Percentiles rank a stretch among this genome's conserved stretches.
Evolutionary conservation across 495 filamentous ascomycete species (phyloP).

Genomic region (Amorphotheca resinae): DNA sequence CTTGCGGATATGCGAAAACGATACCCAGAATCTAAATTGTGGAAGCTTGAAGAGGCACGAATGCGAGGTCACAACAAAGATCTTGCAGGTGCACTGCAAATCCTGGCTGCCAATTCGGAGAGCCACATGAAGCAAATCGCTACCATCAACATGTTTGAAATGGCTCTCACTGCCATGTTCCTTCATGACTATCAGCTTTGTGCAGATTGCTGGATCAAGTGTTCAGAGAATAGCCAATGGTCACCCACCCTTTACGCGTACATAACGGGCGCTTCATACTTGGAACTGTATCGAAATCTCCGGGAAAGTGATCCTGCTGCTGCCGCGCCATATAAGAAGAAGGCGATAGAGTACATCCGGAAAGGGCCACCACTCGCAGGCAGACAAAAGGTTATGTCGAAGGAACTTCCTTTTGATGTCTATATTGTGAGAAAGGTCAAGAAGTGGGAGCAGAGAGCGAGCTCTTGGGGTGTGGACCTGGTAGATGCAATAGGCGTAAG

Average conservation of each 20-base stretch:
- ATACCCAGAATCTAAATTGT: conserved; percentile 75
- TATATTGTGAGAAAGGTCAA: conserved; percentile 75
- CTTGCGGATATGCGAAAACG: conserved; percentile 59
- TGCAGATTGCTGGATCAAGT: conserved; percentile 61
- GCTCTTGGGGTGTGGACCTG: conserved; percentile 52
- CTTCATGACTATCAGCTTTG: conserved; percentile 59
- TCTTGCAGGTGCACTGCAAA: conserved; percentile 53
- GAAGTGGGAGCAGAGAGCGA: conserved; percentile 80
- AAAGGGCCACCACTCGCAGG: conserved; percentile 65
- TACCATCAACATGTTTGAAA: conserved; percentile 72
- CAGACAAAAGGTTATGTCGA: conserved; percentile 80
- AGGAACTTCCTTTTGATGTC: conserved; percentile 79
- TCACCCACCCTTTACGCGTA: conserved; percentile 84
- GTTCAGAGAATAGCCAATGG: conserved; percentile 83
- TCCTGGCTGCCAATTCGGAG: conserved; percentile 42
- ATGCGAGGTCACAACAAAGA: conserved; percentile 56
- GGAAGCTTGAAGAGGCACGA: conserved; percentile 82
- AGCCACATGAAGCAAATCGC: conserved; percentile 78
- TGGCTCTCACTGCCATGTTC: conserved; percentile 67
- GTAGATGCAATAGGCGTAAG: conserved; percentile 75
- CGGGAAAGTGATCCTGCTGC: conserved; percentile 37
- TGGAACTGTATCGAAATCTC: conserved; percentile 64
- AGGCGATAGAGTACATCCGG: conserved; percentile 47
- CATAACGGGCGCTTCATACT: conserved; percentile 62
- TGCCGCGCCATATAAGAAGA: conserved; percentile 34